Percentiles rank a stretch among this genome's conserved stretches.
Conservation (phyloP, 257 asterid genomes). For the Petunia secreta region DNA sequence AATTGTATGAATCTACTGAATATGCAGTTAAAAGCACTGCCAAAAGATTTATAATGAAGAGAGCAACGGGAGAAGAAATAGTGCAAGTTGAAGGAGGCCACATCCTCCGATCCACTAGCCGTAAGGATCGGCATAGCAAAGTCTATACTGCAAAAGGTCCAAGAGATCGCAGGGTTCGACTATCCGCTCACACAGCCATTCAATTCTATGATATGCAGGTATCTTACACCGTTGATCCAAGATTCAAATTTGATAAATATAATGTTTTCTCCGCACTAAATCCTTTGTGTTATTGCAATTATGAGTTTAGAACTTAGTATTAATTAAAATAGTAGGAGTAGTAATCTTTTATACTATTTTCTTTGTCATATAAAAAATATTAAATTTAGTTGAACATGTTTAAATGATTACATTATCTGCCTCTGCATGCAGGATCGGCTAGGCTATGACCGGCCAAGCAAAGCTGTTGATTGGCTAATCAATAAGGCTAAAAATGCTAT, state of each 20-base stretch:
- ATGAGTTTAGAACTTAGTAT: neutral
- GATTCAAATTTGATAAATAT: too few species aligned
- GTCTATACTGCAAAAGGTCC: conserved; percentile 98
- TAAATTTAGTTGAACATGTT: too few species aligned
- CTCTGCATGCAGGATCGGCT: conserved; percentile 59
- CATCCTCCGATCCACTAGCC: conserved; percentile 86
- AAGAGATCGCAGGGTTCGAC: conserved; percentile 92
- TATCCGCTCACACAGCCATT: conserved; percentile 93
- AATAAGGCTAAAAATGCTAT: conserved; percentile 82
- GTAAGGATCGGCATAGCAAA: conserved; percentile 96
- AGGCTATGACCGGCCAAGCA: conserved; percentile 96
- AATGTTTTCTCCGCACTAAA: too few species aligned
- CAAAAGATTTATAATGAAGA: neutral
- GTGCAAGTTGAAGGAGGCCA: conserved; percentile 95
- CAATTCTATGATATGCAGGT: conserved; percentile 83
- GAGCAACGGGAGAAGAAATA: conserved; percentile 55
- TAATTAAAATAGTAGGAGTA: too few species aligned
- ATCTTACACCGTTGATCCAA: neutral
- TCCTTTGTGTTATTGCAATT: neutral
- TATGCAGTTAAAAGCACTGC: too few species aligned
- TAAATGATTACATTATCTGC: too few species aligned
- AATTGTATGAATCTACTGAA: too few species aligned
- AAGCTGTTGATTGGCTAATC: conserved; percentile 94
- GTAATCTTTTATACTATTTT: too few species aligned
- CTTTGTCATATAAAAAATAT: too few species aligned